Base-by-base conservation (phyloP, 768 basidiomycete genomes). In the Lactarius akahatsu region DNA sequence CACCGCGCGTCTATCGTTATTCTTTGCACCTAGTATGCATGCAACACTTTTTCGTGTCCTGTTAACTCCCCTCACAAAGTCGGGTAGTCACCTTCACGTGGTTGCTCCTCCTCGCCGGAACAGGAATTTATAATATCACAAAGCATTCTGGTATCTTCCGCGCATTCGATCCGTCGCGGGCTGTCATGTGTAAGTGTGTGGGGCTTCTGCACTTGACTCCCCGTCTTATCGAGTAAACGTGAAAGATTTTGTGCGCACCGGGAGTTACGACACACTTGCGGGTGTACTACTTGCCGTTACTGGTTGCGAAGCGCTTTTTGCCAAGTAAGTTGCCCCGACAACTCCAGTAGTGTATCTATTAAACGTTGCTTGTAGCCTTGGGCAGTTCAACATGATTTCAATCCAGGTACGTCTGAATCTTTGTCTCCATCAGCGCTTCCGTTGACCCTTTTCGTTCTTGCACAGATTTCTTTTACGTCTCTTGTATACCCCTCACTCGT, bases 231-330 rank as follows among this genome's bases (percentile, higher is more conserved):
- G 2, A 55, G 13, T 4, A 55, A 28, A 16, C 9, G 40, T 41
- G 40, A n/a, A 26, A 87, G 85, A 84, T 18, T 91, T 91, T 66
- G 85, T 89, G 2, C 81, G 88, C 16, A 90, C 87, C 2, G 77
- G 75, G 64, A 75, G 88, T 65, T 90, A 84, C 66, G 85, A 86
- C 64, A 73, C 84, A 5, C 80, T 91, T 0, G 79, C 85, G 10
- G 89, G 88, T 40, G 80, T 90, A 1, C 76, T 91, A 5, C 81
- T 91, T 2, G 82, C 85, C 2, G 69, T 90, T 20, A 91, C 89
- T 0, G 89, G 89, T 0, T 86, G 83, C 70, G 88, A 90, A 72
- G 86, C 86, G 0, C 76, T 87, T 54, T 87, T 87, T 74, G 87
- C 87, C 15, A 87, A 88, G 86, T 87, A 57, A 30, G 28, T 13